These are phyloP conservation scores for Arthrobotrys sinensis DNA, from an alignment of 2,329 filamentous ascomycete species.

Conservation along the genomic window DNA sequence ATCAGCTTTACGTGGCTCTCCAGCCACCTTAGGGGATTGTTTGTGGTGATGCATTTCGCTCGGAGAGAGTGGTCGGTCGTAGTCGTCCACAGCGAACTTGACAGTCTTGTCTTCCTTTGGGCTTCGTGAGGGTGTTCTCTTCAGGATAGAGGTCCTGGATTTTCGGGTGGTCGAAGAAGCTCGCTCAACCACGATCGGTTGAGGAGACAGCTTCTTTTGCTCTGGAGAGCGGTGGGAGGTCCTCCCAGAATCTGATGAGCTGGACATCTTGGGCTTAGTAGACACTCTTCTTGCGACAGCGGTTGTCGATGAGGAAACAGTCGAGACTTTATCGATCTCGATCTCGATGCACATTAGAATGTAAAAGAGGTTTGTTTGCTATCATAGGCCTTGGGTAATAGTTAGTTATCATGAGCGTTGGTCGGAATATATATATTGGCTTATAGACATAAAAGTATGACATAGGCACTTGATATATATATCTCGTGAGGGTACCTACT, in stretches of 20 bases:
- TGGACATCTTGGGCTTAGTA: slow-evolving; percentile 51
- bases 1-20: slow-evolving; percentile 51
- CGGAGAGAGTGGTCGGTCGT: slow-evolving; percentile 58
- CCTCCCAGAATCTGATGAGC: slow-evolving; percentile 48
- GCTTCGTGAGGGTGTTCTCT: slow-evolving; percentile 49
- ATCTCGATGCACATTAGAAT: slow-evolving; percentile 60
- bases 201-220: slow-evolving; percentile 35
- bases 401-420: slow-evolving; percentile 1
- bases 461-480: slow-evolving; percentile 19
- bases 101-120: slow-evolving; percentile 57
- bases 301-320: slow-evolving; percentile 56
- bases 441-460: slow-evolving; percentile 1
- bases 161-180: slow-evolving; percentile 36
- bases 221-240: slow-evolving; percentile 54
- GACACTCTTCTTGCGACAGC: slow-evolving; percentile 51
- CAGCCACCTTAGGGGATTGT: slow-evolving; percentile 55
- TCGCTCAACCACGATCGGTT: slow-evolving; percentile 49
- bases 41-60: slow-evolving; percentile 50
- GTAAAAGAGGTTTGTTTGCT: slow-evolving; percentile 11
- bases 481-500: slow-evolving; percentile 29
- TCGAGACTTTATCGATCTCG: slow-evolving; percentile 60
- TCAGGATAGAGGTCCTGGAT: slow-evolving; percentile 48
- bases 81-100: slow-evolving; percentile 60
- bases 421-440: slow-evolving; percentile 22
- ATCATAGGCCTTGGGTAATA: slow-evolving; percentile 37